Base-by-base conservation (phyloP, 2,329 filamentous ascomycete genomes). In the Penicillium sp. region DNA sequence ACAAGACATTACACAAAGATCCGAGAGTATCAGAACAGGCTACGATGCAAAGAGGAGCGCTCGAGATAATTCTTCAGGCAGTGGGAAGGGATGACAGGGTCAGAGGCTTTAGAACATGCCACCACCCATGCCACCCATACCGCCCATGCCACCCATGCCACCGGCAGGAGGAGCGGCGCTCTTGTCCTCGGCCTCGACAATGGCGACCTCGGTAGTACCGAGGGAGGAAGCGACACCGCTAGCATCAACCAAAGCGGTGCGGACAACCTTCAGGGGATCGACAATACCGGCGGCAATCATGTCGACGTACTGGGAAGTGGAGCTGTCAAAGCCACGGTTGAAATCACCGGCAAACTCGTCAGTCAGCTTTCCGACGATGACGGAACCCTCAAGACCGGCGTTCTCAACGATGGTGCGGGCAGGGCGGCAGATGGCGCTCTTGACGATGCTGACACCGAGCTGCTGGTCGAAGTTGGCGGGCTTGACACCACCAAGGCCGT, bases 211-310 rank as follows among this genome's bases (percentile, higher is more conserved):
- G 53, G 93, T 99, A 59, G 93, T 99, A 70, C 93, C 93, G 54
- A 99, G 87, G 54, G 99, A 84, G 46, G 92, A 97, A 46, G 93
- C 93, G 64, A 99, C 93, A 76, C 93, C 93, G 68, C 87, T 92
- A 63, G 93, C 93, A 66, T 99, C 93, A 66, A 91, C 82, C 52
- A 99, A 86, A 67, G 89, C 92, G 57, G 93, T 99, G 66, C 93
- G 90, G 69, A 99, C 93, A 63, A 99, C 93, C 88, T 99, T 99
- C 81, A 99, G 88, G 59, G 93, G 93, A 73, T 99, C 93, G 53
- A 99, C 87, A 73, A 99, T 99, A 87, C 93, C 93, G 61, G 89
- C 83, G 56, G 82, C 73, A 69, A 99, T 96, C 93, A 99, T 97
- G 80, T 99, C 92, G 61, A 96, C 90, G 77, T 95, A 99, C 79